Percentiles rank a stretch among this genome's conserved stretches.
phyloP scores from a whole-genome alignment of 192 early-diverging fungal species.

The Coemansia umbellata region DNA sequence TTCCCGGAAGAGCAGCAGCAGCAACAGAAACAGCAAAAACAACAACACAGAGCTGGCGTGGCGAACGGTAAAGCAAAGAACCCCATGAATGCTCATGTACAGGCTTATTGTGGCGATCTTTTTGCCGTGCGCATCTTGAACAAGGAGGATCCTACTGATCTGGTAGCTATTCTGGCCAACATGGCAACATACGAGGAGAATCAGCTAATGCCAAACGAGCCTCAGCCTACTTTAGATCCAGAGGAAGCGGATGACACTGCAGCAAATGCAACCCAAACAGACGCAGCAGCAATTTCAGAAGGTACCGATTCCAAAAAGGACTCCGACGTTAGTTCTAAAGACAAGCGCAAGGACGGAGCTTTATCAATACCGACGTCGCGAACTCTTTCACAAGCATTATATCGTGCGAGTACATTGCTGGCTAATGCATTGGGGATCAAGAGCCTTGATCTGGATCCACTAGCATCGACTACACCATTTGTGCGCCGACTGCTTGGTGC shows the following conservation, averaged over 20 bases:
- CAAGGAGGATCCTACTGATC: conserved; percentile 48
- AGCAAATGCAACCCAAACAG: neutral
- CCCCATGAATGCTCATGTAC: conserved; percentile 19
- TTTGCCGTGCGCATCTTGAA: conserved; percentile 49
- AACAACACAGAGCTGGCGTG: neutral
- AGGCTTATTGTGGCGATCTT: conserved; percentile 48
- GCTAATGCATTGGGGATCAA: conserved; percentile 22
- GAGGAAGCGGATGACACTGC: neutral
- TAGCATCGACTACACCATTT: conserved; percentile 36
- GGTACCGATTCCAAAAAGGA: neutral
- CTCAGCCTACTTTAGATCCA: neutral
- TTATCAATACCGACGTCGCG: conserved; percentile 30
- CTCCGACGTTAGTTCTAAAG: neutral
- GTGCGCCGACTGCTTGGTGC: conserved; percentile 45
- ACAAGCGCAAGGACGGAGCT: neutral
- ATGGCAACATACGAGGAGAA: conserved; percentile 40
- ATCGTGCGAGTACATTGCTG: conserved; percentile 35
- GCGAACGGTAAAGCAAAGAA: neutral
- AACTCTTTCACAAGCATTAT: conserved; percentile 40
- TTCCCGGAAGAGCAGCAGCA: conserved; percentile 3
- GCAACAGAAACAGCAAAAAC: no score
- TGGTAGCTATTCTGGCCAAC: conserved; percentile 48
- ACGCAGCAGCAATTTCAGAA: neutral
- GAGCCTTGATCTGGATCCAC: conserved; percentile 40
- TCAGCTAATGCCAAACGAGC: conserved; percentile 10